These are phyloP conservation scores for Malbranchea cinnamomea DNA, from an alignment of 2,329 filamentous ascomycete species.

Conservation along the genomic window DNA sequence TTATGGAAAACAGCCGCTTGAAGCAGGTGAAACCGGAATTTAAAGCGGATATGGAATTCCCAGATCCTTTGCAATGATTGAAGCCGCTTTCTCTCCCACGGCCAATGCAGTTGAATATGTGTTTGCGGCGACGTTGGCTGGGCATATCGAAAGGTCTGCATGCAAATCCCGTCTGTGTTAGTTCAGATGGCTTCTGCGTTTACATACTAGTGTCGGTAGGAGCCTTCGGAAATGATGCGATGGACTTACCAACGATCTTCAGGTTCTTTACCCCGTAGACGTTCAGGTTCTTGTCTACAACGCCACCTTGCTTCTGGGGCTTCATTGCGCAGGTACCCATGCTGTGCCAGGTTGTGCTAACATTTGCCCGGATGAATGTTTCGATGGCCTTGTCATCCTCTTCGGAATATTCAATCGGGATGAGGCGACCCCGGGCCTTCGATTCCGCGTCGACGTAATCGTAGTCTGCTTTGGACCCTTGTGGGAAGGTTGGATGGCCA, in stretches of 20 bases:
- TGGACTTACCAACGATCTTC: conserved; percentile 20
- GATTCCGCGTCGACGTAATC: conserved; percentile 12
- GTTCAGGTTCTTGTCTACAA: conserved; percentile 9
- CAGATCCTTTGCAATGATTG: conserved; percentile 19
- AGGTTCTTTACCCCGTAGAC: conserved; percentile 21
- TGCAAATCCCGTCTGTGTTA: too few species aligned
- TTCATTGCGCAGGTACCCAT: conserved; percentile 32
- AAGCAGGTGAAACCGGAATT: background rate
- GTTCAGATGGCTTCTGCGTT: too few species aligned
- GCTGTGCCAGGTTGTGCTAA: conserved; percentile 31
- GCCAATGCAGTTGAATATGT: conserved; percentile 33
- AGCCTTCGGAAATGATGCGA: too few species aligned
- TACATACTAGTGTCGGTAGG: too few species aligned
- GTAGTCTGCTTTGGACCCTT: conserved; percentile 31
- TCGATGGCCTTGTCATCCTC: conserved; percentile 37
- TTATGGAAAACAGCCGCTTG: background rate
- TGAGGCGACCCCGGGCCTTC: conserved; percentile 13
- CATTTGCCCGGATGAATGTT: conserved; percentile 24
- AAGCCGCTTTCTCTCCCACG: conserved; percentile 30
- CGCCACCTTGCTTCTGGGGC: conserved; percentile 10
- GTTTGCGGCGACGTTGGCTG: conserved; percentile 28
- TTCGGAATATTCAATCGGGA: conserved; percentile 32
- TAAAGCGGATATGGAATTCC: conserved; percentile 9
- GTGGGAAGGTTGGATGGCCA: conserved; percentile 24
- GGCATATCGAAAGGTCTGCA: conserved; percentile 16